Base-by-base conservation (phyloP, 228 moss, liverwort and hornwort genomes). In the Sphagnum magellanicum region DNA sequence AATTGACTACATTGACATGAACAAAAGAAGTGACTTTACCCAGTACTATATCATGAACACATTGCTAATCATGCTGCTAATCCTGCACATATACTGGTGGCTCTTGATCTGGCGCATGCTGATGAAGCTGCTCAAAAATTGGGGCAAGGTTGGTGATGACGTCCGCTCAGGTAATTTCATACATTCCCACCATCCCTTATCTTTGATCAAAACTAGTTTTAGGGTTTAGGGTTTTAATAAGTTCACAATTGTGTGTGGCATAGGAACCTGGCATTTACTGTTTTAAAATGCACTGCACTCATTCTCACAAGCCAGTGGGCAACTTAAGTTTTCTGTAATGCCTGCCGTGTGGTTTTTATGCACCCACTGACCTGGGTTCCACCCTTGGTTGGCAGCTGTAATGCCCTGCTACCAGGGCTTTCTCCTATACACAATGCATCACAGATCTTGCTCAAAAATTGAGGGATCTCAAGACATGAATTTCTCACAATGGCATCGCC, bases 81-180 rank as follows among this genome's bases (percentile, higher is more conserved):
- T 90, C 61, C 71, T 95, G 49, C 92, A 92, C 4, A 72, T 95
- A 16, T 95, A 92, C 7, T 90, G 95, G 95, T 95, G 95, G 95
- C 67, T 84, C 13, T 88, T 92, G 48, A 95, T 95, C 10, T 95
- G 81, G 57, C 92, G 94, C 61, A 95, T 95, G 94, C 79, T 95
- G 64, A 80, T 76, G 50, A 83, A 79, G 72, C 82, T 84, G 53
- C 72, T 92, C 59, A 76, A 84, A 75, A 80, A 92, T 72, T 67
- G 78, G 4, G 95, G 95, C 73, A 83, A 75, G 79, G 76, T 92
- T 52, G 90, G 82, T 16, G 89, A 95, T 0, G 92, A 92, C 57
- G 92, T 91, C 53, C 95, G 92, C 50, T 95, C 95, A 78, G 93
- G 88, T 90, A 32, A 10, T 50, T 53, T 17, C 12, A 52, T 50